Percentiles rank a stretch among this genome's conserved stretches.
Conservation (phyloP, 805 yeast species). For the Schwanniomyces vanrijiae region DNA sequence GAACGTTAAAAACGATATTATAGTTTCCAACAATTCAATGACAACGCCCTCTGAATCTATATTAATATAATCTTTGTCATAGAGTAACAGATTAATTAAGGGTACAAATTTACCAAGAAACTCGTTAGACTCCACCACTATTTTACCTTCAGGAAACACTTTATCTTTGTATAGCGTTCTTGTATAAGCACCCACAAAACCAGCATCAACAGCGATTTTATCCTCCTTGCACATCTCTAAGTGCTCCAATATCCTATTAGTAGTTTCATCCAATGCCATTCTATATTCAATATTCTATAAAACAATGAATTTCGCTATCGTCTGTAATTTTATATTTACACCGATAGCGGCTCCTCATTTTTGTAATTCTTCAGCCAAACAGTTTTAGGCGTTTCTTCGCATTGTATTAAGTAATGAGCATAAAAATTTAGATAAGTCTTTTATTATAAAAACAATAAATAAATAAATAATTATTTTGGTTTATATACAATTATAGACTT, state of each 20-base stretch:
- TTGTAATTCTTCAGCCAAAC: background rate
- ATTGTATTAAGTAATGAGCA: background rate
- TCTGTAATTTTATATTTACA: background rate
- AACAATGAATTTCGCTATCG: no score
- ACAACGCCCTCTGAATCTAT: slow-evolving; percentile 14
- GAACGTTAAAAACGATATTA: slow-evolving; percentile 12
- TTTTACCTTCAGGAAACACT: background rate
- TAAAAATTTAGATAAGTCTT: background rate
- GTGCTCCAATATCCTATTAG: background rate
- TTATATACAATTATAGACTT: background rate
- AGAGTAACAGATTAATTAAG: slow-evolving; percentile 11
- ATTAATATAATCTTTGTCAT: slow-evolving; percentile 7
- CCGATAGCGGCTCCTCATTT: background rate
- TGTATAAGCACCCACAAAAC: background rate
- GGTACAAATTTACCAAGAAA: slow-evolving; percentile 4
- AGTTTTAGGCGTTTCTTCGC: background rate
- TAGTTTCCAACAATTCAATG: slow-evolving; percentile 13
- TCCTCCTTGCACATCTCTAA: background rate
- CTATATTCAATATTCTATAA: background rate
- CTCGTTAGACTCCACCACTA: background rate
- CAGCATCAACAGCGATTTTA: background rate
- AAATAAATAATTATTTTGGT: background rate
- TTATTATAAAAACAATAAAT: background rate
- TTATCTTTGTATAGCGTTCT: background rate
- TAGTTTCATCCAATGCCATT: background rate